Base-by-base conservation (phyloP, 768 basidiomycete species). In the Leccinum fibrillosum region DNA sequence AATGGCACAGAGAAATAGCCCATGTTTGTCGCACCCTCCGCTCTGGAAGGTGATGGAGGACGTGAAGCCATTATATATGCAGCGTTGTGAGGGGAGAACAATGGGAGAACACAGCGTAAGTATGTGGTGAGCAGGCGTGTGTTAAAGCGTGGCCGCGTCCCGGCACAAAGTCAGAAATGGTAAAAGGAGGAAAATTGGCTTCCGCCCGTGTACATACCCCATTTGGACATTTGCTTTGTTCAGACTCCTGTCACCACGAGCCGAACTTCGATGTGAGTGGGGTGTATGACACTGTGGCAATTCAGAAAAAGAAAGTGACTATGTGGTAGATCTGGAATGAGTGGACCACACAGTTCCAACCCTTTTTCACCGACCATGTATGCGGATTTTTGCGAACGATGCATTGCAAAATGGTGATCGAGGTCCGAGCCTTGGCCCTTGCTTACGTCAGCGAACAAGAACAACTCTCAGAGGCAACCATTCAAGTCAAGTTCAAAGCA, bases 1-100 rank as follows among this genome's bases (percentile, higher is more conserved):
- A 91, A 87, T 5, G 87, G 78, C 19, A 77, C 74, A 9, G 86
- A 84, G 70, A 92, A 88, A 70, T 83, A 86, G 37, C 82, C 82
- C 64, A 73, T 72, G 25, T 74, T 67, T 17, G 62, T 53, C 17
- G 71, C 65, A 21, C 62, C 67, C 17, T 77, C 77, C 35, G 64
- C 59, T 49, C 63, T 72, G 25, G 68, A 65, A 17, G 77, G 77
- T 0, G 80, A 77, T 1, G 78, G 72, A 19, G 79, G 77, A 19
- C 70, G 68, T 15, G 76, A 78, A 28, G 62, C 59, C 73, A 73
- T 73, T 64, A 54, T 74, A 54, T 67, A 56, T 28, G 42, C 25
- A 32, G 28, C 9, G 12, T 53, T 7, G 39, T 25, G 63, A n/a
- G 25, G 56, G 55, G 28, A 59, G 56, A 32, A 67, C 65, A 65